Conservation (phyloP, 1,284 basidiomycete genomes). For the Peniophora sp. region DNA sequence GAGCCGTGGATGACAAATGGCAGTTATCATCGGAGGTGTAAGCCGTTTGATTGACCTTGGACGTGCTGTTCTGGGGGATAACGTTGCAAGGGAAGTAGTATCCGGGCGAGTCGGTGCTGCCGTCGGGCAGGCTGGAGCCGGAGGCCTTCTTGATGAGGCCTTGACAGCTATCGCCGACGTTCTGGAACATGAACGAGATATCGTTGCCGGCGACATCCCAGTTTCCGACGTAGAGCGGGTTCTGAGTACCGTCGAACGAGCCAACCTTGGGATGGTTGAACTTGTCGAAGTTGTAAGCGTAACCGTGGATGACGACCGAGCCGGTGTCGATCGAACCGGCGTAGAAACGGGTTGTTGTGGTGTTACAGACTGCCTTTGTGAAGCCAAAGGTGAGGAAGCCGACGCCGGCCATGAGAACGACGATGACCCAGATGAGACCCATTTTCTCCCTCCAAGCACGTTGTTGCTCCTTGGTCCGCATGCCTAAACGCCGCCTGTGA, state of each 20-base stretch:
- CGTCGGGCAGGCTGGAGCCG: constrained; percentile 60
- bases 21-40: constrained; percentile 66
- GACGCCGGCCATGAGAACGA: constrained; percentile 81
- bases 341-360: constrained; percentile 73
- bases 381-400: constrained; percentile 99
- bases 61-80: constrained; percentile 66
- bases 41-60: constrained; percentile 56
- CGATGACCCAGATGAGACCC: constrained; percentile 81
- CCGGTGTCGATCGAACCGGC: constrained; percentile 71
- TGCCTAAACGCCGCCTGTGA: constrained; percentile 40
- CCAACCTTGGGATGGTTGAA: constrained; percentile 77
- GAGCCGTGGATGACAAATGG: constrained; percentile 56
- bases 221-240: constrained; percentile 73
- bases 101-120: constrained; percentile 40
- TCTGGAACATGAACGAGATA: constrained; percentile 92
- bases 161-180: constrained; percentile 76
- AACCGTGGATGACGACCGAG: constrained; percentile 90
- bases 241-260: constrained; percentile 69
- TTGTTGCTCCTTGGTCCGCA: constrained; percentile 88
- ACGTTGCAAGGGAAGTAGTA: constrained; percentile 98
- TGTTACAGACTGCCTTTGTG: constrained; percentile 89
- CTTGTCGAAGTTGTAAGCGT: constrained; percentile 83
- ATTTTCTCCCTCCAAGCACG: constrained; percentile 99
- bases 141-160: constrained; percentile 67
- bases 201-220: constrained; percentile 84